Evolutionary conservation across 208 protist genomes (phyloP), one percentile per base, ranked within the genome.

Genomic region (Vickermania spadyakhi): DNA sequence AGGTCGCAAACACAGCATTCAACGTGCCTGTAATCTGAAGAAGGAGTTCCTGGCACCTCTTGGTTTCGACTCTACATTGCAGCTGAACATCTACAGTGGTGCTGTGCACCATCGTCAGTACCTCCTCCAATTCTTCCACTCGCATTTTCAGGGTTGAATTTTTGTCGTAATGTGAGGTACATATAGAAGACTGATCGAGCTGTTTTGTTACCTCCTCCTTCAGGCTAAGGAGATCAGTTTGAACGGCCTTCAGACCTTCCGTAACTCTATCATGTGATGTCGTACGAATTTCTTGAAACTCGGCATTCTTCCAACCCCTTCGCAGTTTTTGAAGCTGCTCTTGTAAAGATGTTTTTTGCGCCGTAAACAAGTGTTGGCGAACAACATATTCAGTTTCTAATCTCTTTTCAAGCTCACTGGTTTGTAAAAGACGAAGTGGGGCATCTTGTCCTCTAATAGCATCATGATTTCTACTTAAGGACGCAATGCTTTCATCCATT

Each of bases 271-370:
- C 60, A n/a, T 18, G 36, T 18, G 18, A n/a, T 18, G 7, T 18
- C 7, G 36, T 18, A 18, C 36, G 36, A 45, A 45, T 7, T 18
- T 45, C 36, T 18, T 45, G 11, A 45, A 45, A 45, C n/a, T n/a
- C n/a, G 7, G 36, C 11, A 45, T 45, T 18, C 11, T n/a, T 70
- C 26, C 66, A 53, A 5, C 60, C 49, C 11, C 64, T 58, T 7
- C 65, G 69, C 28, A 85, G 54, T n/a, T 65, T 58, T 13, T 66
- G 63, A 25, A 86, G 59, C 57, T 87, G 79, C 22, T 78, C 62
- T 2, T 58, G 49, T 23, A 87, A 52, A 14, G 67, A 63, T 29
- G 73, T 70, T 23, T 64, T 41, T 55, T 91, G 72, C 1, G 73
- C 64, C 26, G 31, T 28, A 41, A 74, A 68, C 3, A 85, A 73